Percentiles rank a stretch among this genome's conserved stretches.
These are phyloP conservation scores for Ensete ventricosum DNA, from an alignment of 176 grass and related monocot species.

Conservation along the genomic window DNA sequence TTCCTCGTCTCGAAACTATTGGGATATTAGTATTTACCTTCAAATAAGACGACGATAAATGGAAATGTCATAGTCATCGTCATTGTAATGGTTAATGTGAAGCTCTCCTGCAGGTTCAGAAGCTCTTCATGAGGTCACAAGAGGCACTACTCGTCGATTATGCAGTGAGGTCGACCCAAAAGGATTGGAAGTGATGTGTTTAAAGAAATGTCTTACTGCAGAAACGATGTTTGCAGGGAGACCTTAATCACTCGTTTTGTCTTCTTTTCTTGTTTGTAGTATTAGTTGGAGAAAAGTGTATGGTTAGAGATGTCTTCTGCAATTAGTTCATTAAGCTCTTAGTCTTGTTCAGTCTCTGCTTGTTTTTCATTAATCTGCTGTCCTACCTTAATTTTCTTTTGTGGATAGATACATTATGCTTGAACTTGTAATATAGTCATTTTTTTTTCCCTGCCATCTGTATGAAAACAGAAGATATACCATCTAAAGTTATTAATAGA, in stretches of 20 bases:
- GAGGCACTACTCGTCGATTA: constrained; percentile 55
- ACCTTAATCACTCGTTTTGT: constrained; percentile 48
- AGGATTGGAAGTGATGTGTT: constrained; percentile 59
- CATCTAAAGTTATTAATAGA: constrained; percentile 40
- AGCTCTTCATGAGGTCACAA: constrained; percentile 44
- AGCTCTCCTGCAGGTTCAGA: constrained; percentile 35
- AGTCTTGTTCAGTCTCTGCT: constrained; percentile 3
- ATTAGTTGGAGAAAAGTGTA: constrained; percentile 30
- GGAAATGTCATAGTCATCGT: too few relatives aligned
- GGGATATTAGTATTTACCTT: too few relatives aligned
- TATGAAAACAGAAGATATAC: constrained; percentile 24
- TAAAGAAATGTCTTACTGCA: constrained; percentile 42
- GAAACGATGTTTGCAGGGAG: constrained; percentile 34
- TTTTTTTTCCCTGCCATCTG: constrained; percentile 33
- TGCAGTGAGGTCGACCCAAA: constrained; percentile 55
- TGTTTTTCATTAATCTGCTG: constrained; percentile 15
- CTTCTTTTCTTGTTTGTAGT: constrained; percentile 49
- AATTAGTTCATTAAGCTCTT: neutral
- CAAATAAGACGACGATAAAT: too few relatives aligned
- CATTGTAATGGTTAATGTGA: too few relatives aligned
- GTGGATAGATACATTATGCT: constrained; percentile 45
- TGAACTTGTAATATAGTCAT: constrained; percentile 41
- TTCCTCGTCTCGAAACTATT: too few relatives aligned
- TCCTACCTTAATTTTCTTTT: constrained; percentile 13
- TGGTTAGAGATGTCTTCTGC: constrained; percentile 35